Evolutionary conservation across 2,329 filamentous ascomycete species (phyloP).

Genomic region (Trichoderma aggressivum): DNA sequence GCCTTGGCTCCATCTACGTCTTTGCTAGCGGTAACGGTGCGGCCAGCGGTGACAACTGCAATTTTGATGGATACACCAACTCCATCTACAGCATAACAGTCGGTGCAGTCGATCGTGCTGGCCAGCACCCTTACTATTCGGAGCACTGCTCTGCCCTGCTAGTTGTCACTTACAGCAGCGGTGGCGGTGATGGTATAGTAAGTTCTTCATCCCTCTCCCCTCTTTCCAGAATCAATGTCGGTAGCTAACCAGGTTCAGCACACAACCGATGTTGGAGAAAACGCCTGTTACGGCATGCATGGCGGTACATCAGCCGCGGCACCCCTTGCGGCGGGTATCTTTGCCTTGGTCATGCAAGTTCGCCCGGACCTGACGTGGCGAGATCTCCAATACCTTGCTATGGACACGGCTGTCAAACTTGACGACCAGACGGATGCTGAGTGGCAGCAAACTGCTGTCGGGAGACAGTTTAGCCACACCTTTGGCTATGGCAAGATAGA

Average conservation of each 20-base stretch:
- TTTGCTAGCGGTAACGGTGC: constrained; percentile 95
- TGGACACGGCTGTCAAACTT: constrained; percentile 75
- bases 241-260: constrained; percentile 49
- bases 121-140: constrained; percentile 91
- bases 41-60: constrained; percentile 86
- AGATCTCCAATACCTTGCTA: constrained; percentile 87
- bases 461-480: constrained; percentile 86
- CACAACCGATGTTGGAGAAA: constrained; percentile 87
- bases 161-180: constrained; percentile 95
- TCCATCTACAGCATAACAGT: constrained; percentile 99
- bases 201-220: constrained; percentile 27
- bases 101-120: constrained; percentile 83
- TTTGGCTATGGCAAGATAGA: constrained; percentile 97
- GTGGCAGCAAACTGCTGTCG: constrained; percentile 78
- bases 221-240: background rate
- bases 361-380: constrained; percentile 89
- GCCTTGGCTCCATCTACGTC: constrained; percentile 87
- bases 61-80: constrained; percentile 99
- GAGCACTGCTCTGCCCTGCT: constrained; percentile 94
- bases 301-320: constrained; percentile 95
- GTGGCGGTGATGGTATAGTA: constrained; percentile 77
- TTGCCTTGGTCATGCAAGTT: constrained; percentile 79
- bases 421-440: constrained; percentile 66
- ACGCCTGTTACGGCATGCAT: constrained; percentile 76
- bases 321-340: constrained; percentile 86